Evolutionary conservation across 176 grass and related monocot genomes (phyloP).

Genomic region (Thinopyrum elongatum): DNA sequence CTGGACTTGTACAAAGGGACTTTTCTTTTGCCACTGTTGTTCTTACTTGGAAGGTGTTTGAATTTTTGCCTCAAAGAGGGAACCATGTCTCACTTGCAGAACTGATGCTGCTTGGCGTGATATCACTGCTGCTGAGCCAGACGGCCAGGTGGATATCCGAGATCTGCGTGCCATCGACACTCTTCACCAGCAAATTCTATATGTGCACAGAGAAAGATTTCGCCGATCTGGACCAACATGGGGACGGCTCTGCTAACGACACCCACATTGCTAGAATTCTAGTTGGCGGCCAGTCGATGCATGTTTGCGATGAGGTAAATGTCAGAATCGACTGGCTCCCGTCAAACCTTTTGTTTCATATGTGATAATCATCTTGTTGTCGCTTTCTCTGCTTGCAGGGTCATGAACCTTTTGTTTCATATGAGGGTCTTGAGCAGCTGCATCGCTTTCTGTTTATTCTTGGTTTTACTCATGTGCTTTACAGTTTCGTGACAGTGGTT

Average conservation of each 20-base stretch:
- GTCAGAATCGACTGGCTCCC: background rate
- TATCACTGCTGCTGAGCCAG: conserved; percentile 95
- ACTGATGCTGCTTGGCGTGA: conserved; percentile 87
- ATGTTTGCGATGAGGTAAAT: conserved; percentile 61
- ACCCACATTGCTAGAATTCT: conserved; percentile 33
- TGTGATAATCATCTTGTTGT: background rate
- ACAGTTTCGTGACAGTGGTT: conserved; percentile 89
- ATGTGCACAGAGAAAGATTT: conserved; percentile 73
- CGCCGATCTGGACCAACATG: background rate
- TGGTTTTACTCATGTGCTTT: conserved; percentile 90
- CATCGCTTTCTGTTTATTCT: conserved; percentile 91
- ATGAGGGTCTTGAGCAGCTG: conserved; percentile 88
- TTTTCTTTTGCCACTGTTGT: background rate
- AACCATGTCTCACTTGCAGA: conserved; percentile 43
- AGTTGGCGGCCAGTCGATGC: conserved; percentile 18
- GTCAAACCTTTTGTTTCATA: too few relatives aligned
- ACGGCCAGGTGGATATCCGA: conserved; percentile 81
- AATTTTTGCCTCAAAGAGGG: conserved; percentile 11
- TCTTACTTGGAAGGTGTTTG: conserved; percentile 8
- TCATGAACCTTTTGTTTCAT: conserved; percentile 91
- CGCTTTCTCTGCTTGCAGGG: conserved; percentile 46
- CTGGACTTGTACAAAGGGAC: background rate
- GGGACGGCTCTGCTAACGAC: conserved; percentile 1
- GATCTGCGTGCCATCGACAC: conserved; percentile 73
- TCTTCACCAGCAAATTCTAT: conserved; percentile 75